phyloP scores from a whole-genome alignment of 140 eudicot species.

The Ambrosia hybrid region DNA sequence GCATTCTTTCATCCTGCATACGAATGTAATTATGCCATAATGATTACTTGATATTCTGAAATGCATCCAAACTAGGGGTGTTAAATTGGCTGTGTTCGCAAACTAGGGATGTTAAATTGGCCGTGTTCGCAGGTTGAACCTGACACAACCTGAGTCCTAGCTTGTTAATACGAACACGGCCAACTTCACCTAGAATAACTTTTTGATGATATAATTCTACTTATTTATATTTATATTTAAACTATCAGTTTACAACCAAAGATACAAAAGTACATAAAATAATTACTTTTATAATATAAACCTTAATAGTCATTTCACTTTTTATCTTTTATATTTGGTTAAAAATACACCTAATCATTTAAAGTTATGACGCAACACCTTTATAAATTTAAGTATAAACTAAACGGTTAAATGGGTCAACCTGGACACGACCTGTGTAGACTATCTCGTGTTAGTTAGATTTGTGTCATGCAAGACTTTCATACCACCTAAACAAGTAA shows the following conservation, averaged over 20 bases:
- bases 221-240: neutral
- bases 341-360: neutral
- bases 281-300: neutral
- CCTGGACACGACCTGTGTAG: neutral
- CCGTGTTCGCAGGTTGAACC: neutral
- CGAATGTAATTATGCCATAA: neutral
- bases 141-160: no score
- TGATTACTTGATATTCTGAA: neutral
- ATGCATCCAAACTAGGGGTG: neutral
- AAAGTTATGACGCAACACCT: neutral
- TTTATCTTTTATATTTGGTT: neutral
- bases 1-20: slow-evolving; percentile 35
- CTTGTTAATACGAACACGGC: neutral
- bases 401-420: neutral
- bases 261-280: neutral
- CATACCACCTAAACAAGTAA: neutral
- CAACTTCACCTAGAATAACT: neutral
- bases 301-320: neutral
- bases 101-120: no score
- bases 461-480: neutral
- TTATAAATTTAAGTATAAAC: neutral
- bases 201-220: neutral
- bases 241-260: neutral
- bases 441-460: neutral
- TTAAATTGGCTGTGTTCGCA: neutral